phyloP scores from a whole-genome alignment of 1,139 yeast genomes.

The Yamadazyma blattariae region DNA sequence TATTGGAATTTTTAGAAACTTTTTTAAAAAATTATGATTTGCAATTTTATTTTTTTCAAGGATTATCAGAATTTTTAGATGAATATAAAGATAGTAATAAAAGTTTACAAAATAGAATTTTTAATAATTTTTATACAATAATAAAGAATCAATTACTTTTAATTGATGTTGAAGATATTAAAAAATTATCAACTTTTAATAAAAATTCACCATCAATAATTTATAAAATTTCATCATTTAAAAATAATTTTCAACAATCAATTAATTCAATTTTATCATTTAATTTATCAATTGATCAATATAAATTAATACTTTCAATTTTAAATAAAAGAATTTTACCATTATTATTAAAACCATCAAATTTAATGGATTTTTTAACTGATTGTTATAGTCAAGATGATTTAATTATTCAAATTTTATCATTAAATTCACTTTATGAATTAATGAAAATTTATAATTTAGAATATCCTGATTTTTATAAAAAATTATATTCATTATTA shows the following conservation, averaged over 20 bases:
- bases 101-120: constrained; percentile 14
- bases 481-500: constrained; percentile 75
- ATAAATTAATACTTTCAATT: constrained; percentile 64
- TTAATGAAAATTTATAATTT: constrained; percentile 79
- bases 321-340: constrained; percentile 87
- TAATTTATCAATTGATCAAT: constrained; percentile 54
- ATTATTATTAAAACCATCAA: constrained; percentile 72
- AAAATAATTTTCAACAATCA: constrained; percentile 64
- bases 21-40: constrained; percentile 61
- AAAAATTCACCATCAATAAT: constrained; percentile 52
- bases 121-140: constrained; percentile 39
- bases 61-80: constrained; percentile 19
- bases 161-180: constrained; percentile 16
- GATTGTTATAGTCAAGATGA: constrained; percentile 71
- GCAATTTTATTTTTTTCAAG: constrained; percentile 59
- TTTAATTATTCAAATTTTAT: constrained; percentile 70
- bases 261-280: constrained; percentile 58
- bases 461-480: constrained; percentile 90
- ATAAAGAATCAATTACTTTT: constrained; percentile 29
- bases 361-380: constrained; percentile 89
- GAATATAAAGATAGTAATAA: constrained; percentile 18
- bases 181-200: constrained; percentile 33
- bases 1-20: constrained; percentile 57
- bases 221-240: constrained; percentile 56
- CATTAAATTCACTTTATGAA: constrained; percentile 85